Evolutionary conservation across 371 early-diverging fungal species (phyloP).

Genomic region (Mucor plumbeus): DNA sequence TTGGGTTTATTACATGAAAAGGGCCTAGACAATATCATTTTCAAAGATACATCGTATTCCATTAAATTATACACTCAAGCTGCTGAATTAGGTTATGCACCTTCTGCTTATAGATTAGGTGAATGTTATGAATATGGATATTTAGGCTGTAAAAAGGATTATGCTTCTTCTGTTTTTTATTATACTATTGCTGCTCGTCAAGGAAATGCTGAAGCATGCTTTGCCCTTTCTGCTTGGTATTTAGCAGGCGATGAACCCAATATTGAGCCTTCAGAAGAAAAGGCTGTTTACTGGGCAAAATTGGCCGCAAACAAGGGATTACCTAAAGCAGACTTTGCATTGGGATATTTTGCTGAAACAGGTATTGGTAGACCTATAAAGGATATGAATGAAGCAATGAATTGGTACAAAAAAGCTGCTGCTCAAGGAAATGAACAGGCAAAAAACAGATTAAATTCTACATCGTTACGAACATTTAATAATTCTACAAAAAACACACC

Average conservation of each 20-base stretch:
- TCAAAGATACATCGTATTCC: slow-evolving; percentile 72
- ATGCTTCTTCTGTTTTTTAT: slow-evolving; percentile 67
- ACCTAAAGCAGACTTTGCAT: slow-evolving; percentile 85
- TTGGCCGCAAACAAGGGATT: slow-evolving; percentile 81
- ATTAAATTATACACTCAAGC: slow-evolving; percentile 71
- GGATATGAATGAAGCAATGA: slow-evolving; percentile 67
- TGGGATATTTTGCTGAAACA: slow-evolving; percentile 83
- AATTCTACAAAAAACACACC: not conserved
- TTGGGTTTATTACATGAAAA: slow-evolving; percentile 72
- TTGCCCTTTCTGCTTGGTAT: slow-evolving; percentile 90
- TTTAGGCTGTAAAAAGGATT: slow-evolving; percentile 64
- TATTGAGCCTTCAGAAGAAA: slow-evolving; percentile 74
- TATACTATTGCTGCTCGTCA: slow-evolving; percentile 83
- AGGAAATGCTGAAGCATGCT: slow-evolving; percentile 84
- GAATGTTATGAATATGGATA: slow-evolving; percentile 80
- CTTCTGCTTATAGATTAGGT: slow-evolving; percentile 77
- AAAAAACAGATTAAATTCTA: slow-evolving; percentile 3
- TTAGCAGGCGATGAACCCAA: slow-evolving; percentile 73
- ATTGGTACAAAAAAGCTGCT: slow-evolving; percentile 83
- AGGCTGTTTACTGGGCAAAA: slow-evolving; percentile 85
- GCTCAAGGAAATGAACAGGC: slow-evolving; percentile 81
- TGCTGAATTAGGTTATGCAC: slow-evolving; percentile 76
- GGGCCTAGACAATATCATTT: slow-evolving; percentile 71
- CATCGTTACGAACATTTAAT: not conserved
- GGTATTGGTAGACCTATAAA: slow-evolving; percentile 71